Percentiles rank a stretch among this genome's conserved stretches.
Conservation (phyloP, 2,329 filamentous ascomycete species). For the Venturia pyrina region DNA sequence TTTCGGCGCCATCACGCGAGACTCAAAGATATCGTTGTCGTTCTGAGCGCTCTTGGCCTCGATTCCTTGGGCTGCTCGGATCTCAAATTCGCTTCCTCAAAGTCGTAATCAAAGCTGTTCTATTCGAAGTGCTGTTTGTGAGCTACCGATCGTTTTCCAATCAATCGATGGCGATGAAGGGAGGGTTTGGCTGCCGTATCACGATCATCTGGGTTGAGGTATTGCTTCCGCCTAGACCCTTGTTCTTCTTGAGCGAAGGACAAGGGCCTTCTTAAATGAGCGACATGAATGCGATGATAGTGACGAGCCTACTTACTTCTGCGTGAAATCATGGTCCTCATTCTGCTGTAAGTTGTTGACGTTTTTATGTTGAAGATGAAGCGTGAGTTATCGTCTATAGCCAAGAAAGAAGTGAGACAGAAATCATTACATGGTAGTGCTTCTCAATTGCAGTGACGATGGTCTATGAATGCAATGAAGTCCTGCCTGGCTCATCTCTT, state of each 20-base stretch:
- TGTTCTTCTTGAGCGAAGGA: background rate
- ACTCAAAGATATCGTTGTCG: too few species aligned
- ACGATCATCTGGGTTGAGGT: background rate
- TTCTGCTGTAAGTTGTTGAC: background rate
- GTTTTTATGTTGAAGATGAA: background rate
- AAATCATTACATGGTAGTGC: too few species aligned
- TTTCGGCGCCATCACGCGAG: too few species aligned
- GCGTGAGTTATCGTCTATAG: background rate
- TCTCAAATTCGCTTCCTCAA: too few species aligned
- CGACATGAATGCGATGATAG: background rate
- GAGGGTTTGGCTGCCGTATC: background rate
- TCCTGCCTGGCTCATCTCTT: background rate
- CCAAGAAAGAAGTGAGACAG: too few species aligned
- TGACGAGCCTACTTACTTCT: background rate
- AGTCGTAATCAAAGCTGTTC: too few species aligned
- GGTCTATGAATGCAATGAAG: background rate
- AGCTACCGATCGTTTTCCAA: too few species aligned
- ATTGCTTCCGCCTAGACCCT: background rate
- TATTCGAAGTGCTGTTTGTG: too few species aligned
- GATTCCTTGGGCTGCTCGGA: too few species aligned
- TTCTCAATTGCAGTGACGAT: too few species aligned
- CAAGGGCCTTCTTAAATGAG: background rate
- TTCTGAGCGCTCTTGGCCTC: too few species aligned
- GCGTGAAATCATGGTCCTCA: background rate
- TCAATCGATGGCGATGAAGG: too few species aligned